Base-by-base conservation (phyloP, 2,329 filamentous ascomycete genomes). In the Cladosporium sp. region DNA sequence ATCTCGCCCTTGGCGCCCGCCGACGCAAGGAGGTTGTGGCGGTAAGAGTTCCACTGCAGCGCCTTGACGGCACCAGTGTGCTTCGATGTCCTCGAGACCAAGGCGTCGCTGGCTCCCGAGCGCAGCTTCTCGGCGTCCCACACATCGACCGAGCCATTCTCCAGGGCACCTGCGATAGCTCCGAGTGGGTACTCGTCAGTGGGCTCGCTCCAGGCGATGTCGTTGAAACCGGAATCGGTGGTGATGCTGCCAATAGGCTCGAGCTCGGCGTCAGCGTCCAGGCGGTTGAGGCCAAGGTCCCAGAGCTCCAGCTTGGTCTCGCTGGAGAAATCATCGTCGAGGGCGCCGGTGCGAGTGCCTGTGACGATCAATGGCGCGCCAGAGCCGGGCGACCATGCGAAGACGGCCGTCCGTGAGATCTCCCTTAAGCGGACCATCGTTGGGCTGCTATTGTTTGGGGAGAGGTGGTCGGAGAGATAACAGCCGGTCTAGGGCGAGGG, bases 261-360 rank as follows among this genome's bases (percentile, higher is more conserved):
- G 65, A 97, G 88, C 82, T 98, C 95, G 64, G 92, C 84, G n/a
- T 59, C 89, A 75, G 91, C 88, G 68, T 90, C 85, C 69, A 87
- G 81, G 78, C 88, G 88, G 78, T 96, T 92, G 71, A 98, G 85
- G 76, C 88, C 89, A 71, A 99, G 84, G 80, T 98, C 92, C 95
- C 95, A 99, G 68, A 99, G 85, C 83, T 99, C 95, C 66, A 99
- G 84, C 82, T 94, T 94, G 70, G 93, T 97, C 79, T 98, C 93
- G 79, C 95, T 95, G 32, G 95, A 98, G 81, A 99, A 99, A 80
- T 98, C 93, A 73, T 92, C 93, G 80, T 96, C 93, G 51, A 99
- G 93, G 74, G 95, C 95, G 70, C 95, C 95, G 68, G 95, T 93
- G 73, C 93, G 90, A 57, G 95, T 99, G 74, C 95, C 95, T 32